Conservation (phyloP, 2,329 filamentous ascomycete genomes). For the Fusarium heterosporum region DNA sequence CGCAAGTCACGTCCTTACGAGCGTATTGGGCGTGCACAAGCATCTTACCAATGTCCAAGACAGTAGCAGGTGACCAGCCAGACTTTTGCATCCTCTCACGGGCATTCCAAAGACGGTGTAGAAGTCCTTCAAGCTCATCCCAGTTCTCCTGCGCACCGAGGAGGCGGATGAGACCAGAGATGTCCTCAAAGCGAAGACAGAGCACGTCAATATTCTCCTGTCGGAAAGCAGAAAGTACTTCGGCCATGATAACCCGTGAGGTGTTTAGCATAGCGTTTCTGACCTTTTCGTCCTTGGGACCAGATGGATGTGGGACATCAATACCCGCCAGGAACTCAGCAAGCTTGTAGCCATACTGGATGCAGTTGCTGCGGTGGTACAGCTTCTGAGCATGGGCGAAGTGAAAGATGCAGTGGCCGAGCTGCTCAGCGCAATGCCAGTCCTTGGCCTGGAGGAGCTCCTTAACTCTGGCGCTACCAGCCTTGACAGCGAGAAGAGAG, state of each 20-base stretch:
- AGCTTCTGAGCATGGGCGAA: conserved; percentile 57
- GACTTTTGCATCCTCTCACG: conserved; percentile 39
- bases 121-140: conserved; percentile 55
- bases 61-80: conserved; percentile 40
- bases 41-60: conserved; percentile 43
- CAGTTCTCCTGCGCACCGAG: conserved; percentile 62
- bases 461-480: conserved; percentile 49
- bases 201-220: conserved; percentile 58
- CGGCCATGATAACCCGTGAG: conserved; percentile 43
- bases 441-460: conserved; percentile 54
- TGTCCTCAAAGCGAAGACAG: conserved; percentile 57
- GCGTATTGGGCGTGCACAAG: conserved; percentile 41
- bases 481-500: conserved; percentile 52
- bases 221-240: conserved; percentile 57
- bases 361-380: conserved; percentile 54
- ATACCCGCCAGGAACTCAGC: conserved; percentile 59
- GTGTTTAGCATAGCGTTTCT: conserved; percentile 36
- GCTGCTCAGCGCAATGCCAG: conserved; percentile 56
- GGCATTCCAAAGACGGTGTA: conserved; percentile 40
- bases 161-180: conserved; percentile 59
- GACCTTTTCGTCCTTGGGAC: conserved; percentile 45
- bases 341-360: conserved; percentile 59
- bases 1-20: conserved; percentile 21
- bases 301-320: conserved; percentile 50
- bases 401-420: conserved; percentile 56